These are phyloP conservation scores for Arthrinium phaeospermum DNA, from an alignment of 2,329 filamentous ascomycete genomes.

Conservation along the genomic window DNA sequence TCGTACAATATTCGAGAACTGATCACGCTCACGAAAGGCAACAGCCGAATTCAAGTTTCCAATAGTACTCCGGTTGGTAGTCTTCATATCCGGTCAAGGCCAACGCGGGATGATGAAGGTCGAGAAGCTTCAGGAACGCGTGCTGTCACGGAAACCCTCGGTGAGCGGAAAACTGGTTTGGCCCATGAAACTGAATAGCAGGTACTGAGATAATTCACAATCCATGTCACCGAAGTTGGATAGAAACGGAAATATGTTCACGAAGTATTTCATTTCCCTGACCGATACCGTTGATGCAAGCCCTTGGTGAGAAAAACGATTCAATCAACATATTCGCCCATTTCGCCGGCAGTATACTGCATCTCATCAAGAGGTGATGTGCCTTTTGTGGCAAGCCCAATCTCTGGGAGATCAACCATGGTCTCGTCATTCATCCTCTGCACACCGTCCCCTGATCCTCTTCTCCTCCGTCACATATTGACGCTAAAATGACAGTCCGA, in stretches of 20 bases:
- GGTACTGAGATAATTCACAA: neutral
- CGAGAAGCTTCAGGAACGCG: neutral
- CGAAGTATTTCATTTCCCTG: slow-evolving; percentile 49
- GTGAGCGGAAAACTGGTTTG: neutral
- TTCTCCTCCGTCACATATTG: neutral
- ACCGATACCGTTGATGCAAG: slow-evolving; percentile 49
- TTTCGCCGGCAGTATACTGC: slow-evolving; percentile 25
- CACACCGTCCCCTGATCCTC: neutral
- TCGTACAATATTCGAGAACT: too few species aligned
- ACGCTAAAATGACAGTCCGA: neutral
- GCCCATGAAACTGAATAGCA: too few species aligned
- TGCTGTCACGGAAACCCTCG: neutral
- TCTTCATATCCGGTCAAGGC: too few species aligned
- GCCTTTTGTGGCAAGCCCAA: slow-evolving; percentile 3
- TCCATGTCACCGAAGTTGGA: neutral
- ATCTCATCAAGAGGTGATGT: slow-evolving; percentile 18
- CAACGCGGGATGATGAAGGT: too few species aligned
- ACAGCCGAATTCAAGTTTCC: too few species aligned
- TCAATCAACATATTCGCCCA: slow-evolving; percentile 30
- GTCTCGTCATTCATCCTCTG: slow-evolving; percentile 16
- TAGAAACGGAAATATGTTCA: slow-evolving; percentile 20
- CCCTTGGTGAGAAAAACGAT: slow-evolving; percentile 37
- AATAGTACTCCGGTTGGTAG: too few species aligned
- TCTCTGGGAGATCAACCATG: neutral
- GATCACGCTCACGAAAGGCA: too few species aligned